Evolutionary conservation across 2,329 filamentous ascomycete species (phyloP).

Genomic region (Fusarium nematophilum): DNA sequence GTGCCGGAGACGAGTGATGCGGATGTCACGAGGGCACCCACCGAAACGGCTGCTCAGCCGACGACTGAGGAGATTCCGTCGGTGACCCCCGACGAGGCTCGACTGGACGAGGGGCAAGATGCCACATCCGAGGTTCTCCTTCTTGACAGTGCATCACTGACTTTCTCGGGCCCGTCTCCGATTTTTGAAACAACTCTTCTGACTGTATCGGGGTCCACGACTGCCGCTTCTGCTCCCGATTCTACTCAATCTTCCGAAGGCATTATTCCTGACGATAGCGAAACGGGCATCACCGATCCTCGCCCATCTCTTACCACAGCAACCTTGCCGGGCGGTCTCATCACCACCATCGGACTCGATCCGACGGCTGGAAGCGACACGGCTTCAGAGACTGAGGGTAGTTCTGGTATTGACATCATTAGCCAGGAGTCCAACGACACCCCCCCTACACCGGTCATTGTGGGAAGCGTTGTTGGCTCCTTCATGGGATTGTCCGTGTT

Average conservation of each 20-base stretch:
- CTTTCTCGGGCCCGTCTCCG: constrained; percentile 27
- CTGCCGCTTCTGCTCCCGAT: constrained; percentile 25
- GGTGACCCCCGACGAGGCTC: constrained; percentile 19
- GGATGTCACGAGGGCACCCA: constrained; percentile 15
- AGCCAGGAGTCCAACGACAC: constrained; percentile 19
- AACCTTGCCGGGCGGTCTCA: constrained; percentile 32
- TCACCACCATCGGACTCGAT: constrained; percentile 37
- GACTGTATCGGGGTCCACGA: constrained; percentile 29
- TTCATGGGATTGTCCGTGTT: constrained; percentile 56
- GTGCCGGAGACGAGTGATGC: constrained; percentile 17
- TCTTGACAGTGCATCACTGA: constrained; percentile 34
- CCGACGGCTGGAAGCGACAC: constrained; percentile 36
- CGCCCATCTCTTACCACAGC: constrained; percentile 31
- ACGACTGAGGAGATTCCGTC: constrained; percentile 10
- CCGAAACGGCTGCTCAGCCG: constrained; percentile 2
- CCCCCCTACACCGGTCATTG: constrained; percentile 53
- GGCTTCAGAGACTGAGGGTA: constrained; percentile 27
- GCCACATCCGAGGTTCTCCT: constrained; percentile 28
- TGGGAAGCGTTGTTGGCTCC: constrained; percentile 63
- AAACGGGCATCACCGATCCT: constrained; percentile 28
- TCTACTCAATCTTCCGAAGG: constrained; percentile 32
- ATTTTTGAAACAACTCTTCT: constrained; percentile 32
- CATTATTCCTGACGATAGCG: constrained; percentile 14
- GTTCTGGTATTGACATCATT: constrained; percentile 15
- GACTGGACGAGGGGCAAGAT: constrained; percentile 11